Conservation (phyloP, 1,139 yeast genomes). For the Protomyces lactucae-debilis region DNA sequence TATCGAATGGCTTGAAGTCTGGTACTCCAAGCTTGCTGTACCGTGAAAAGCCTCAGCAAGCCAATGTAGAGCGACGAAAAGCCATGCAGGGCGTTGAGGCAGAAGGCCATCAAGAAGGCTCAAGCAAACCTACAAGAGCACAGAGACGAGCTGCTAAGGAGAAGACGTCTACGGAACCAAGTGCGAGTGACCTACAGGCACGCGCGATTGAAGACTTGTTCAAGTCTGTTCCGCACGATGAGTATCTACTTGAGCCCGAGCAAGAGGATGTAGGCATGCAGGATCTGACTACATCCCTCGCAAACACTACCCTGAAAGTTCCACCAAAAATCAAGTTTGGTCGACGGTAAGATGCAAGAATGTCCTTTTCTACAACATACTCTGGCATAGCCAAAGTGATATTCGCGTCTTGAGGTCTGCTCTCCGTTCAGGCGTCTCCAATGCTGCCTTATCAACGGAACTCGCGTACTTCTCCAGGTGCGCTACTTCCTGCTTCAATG, state of each 20-base stretch:
- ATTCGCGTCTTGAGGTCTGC: conserved; percentile 25
- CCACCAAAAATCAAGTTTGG: not conserved
- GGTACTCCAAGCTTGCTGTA: conserved; percentile 11
- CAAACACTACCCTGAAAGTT: not conserved
- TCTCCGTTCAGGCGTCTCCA: conserved; percentile 15
- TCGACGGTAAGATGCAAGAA: not conserved
- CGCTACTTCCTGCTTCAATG: conserved; percentile 60
- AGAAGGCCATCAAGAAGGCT: not conserved
- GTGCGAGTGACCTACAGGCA: not conserved
- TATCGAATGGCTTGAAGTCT: not conserved
- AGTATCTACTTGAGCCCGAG: too few relatives aligned
- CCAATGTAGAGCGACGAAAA: not conserved
- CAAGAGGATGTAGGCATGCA: not conserved
- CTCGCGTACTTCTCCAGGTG: conserved; percentile 46
- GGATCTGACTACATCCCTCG: not conserved
- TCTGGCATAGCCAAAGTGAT: conserved; percentile 21
- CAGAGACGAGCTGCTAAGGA: not conserved
- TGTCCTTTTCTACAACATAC: conserved; percentile 2
- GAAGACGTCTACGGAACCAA: not conserved
- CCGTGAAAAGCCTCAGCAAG: not conserved
- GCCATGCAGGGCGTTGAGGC: too few relatives aligned
- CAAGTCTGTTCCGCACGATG: not conserved
- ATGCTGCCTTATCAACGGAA: conserved; percentile 26
- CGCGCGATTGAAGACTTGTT: not conserved
- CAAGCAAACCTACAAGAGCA: not conserved